Evolutionary conservation across 2,329 filamentous ascomycete species (phyloP).

Genomic region (Mariannaea elegans): DNA sequence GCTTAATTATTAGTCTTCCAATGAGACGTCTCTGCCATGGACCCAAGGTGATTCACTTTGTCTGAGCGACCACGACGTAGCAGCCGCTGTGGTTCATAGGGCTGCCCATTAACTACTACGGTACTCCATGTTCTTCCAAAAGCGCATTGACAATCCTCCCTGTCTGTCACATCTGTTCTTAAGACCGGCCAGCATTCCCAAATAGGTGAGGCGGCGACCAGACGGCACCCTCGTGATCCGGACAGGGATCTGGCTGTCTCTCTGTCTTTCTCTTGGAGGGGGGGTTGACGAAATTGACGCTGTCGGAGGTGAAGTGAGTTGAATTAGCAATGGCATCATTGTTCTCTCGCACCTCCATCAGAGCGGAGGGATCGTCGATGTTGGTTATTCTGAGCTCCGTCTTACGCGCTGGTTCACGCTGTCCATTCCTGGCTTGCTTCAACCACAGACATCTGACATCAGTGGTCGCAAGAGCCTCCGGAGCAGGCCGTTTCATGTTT

Average conservation of each 20-base stretch:
- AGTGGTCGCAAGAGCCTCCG: neutral
- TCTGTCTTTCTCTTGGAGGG: slow-evolving; percentile 10
- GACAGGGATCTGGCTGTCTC: slow-evolving; percentile 6
- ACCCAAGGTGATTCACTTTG: neutral
- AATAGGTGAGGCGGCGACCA: slow-evolving; percentile 32
- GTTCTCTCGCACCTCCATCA: neutral
- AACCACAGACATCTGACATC: slow-evolving; percentile 2
- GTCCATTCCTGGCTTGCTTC: slow-evolving; percentile 5
- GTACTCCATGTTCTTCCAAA: too few relatives aligned
- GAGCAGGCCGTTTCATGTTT: slow-evolving; percentile 4
- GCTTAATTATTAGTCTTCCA: neutral
- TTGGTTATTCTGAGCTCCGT: neutral
- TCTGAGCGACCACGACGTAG: neutral
- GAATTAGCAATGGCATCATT: slow-evolving; percentile 7
- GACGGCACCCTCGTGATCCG: slow-evolving; percentile 3
- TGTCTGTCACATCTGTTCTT: slow-evolving; percentile 1
- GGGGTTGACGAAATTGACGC: slow-evolving; percentile 18
- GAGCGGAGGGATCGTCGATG: neutral
- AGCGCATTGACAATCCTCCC: slow-evolving; percentile 1
- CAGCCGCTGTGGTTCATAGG: slow-evolving; percentile 34
- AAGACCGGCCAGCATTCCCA: slow-evolving; percentile 1
- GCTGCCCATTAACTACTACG: slow-evolving; percentile 18
- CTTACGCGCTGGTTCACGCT: neutral
- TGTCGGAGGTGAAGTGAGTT: slow-evolving; percentile 13
- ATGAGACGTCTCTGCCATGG: neutral